These are phyloP conservation scores for Daucus carota DNA, from an alignment of 129 eudicot genomes.

Conservation along the genomic window DNA sequence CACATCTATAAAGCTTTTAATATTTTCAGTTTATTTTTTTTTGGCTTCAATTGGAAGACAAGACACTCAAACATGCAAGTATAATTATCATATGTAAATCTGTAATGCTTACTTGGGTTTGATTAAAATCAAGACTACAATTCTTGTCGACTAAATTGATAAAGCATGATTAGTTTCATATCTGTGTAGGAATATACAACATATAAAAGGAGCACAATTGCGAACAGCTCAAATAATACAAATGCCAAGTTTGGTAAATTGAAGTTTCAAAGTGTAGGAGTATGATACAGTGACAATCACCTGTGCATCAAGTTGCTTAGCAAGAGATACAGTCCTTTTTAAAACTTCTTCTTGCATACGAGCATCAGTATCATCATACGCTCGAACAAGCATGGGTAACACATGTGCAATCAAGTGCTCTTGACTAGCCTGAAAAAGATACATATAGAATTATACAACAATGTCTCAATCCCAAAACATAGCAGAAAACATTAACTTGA, in stretches of 20 bases:
- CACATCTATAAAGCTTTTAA: background rate
- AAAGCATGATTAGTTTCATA: background rate
- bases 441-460: background rate
- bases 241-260: conserved; percentile 8
- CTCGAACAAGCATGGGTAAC: conserved; percentile 91
- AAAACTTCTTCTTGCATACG: conserved; percentile 99
- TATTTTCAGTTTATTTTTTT: background rate
- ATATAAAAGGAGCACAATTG: background rate
- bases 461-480: background rate
- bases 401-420: conserved; percentile 72
- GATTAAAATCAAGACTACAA: background rate
- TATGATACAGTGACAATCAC: conserved; percentile 28
- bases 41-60: background rate
- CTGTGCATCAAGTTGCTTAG: conserved; percentile 78
- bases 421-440: conserved; percentile 63
- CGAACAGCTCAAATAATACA: background rate
- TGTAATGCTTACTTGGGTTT: background rate
- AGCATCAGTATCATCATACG: conserved; percentile 89
- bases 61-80: background rate
- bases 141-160: background rate
- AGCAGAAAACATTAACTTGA: background rate
- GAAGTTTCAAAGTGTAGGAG: background rate
- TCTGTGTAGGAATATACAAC: background rate
- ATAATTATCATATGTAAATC: background rate
- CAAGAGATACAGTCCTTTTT: conserved; percentile 66